phyloP scores from a whole-genome alignment of 2,329 filamentous ascomycete genomes.

The Penicillium sp. region DNA sequence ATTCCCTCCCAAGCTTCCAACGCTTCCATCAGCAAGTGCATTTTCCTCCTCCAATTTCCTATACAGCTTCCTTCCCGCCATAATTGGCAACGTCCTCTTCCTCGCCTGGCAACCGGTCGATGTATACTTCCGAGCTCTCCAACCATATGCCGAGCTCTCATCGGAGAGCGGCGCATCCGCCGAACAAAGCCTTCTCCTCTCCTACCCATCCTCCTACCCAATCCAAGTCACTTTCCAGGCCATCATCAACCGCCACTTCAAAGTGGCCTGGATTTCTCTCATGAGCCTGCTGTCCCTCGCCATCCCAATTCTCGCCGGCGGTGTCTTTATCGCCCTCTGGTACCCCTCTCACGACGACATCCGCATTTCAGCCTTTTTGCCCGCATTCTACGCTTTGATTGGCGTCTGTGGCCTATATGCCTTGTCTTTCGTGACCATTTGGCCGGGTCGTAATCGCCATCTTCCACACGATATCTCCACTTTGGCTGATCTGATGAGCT shows the following conservation, averaged over 20 bases:
- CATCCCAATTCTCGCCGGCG: constrained; percentile 59
- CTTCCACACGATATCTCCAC: constrained; percentile 72
- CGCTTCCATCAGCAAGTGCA: constrained; percentile 58
- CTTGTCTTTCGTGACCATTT: constrained; percentile 59
- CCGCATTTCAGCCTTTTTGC: constrained; percentile 68
- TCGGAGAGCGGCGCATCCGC: constrained; percentile 52
- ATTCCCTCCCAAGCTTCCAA: constrained; percentile 67
- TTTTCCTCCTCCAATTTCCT: constrained; percentile 88
- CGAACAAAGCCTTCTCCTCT: constrained; percentile 55
- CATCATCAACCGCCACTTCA: constrained; percentile 55
- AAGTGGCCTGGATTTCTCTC: constrained; percentile 56
- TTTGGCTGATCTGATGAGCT: constrained; percentile 73
- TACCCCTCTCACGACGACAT: constrained; percentile 47
- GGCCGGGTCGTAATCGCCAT: constrained; percentile 60
- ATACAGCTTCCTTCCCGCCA: constrained; percentile 64
- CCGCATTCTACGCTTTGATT: constrained; percentile 71
- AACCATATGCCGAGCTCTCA: constrained; percentile 57
- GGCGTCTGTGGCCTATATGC: constrained; percentile 69
- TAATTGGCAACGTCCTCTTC: constrained; percentile 59
- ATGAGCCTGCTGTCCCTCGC: constrained; percentile 52
- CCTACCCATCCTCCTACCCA: constrained; percentile 56
- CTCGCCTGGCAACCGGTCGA: constrained; percentile 60
- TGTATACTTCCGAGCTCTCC: constrained; percentile 58
- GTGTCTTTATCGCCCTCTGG: constrained; percentile 62
- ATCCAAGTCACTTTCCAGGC: constrained; percentile 54